Evolutionary conservation across 495 filamentous ascomycete genomes (phyloP), one percentile per base, ranked within the genome.

Genomic region (Talaromyces trachyspermus): DNA sequence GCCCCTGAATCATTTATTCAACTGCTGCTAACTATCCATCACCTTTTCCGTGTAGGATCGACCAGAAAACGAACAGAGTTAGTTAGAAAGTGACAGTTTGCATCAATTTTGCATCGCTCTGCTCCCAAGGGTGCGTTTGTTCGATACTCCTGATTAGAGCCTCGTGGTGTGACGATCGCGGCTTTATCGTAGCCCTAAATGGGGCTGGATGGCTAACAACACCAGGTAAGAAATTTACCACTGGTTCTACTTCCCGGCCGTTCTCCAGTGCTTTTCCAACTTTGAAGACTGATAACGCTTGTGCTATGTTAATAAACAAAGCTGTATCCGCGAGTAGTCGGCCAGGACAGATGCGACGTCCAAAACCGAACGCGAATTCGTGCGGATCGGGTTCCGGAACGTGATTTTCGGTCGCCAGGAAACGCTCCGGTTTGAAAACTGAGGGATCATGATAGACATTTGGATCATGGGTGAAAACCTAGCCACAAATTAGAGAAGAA

Each of bases 121-220:
- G 36, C 49, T 71, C 63, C 67, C 67, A 77, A 2, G 71, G 73
- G 55, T 62, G 55, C 4, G 63, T 57, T 6, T 58, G 43, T 42
- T 72, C 72, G 12, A 72, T 57, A 1, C 50, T 49, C 22, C 54
- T 41, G 5, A 75, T 58, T 14, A 71, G 46, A 18, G 55, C 50
- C 33, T 44, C 54, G 49, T 69, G 62, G 19, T 38, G 25, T 30
- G 36, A 32, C 40, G 54, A 66, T n/a, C 70, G 56, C 2, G 65
- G 55, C 35, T 48, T 47, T 17, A 73, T 65, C 9, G 43, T 47
- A 17, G 56, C 26, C n/a, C 56, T 37, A 44, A 56, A 73, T 8
- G 67, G 66, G 2, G 55, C 52, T 1, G 68, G 68, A 42, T 69
- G 68, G 37, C 58, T 65, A 19, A 71, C 55, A 7, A 70, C 52